Conservation (phyloP, 805 yeast genomes). For the Ogataea angusta region DNA sequence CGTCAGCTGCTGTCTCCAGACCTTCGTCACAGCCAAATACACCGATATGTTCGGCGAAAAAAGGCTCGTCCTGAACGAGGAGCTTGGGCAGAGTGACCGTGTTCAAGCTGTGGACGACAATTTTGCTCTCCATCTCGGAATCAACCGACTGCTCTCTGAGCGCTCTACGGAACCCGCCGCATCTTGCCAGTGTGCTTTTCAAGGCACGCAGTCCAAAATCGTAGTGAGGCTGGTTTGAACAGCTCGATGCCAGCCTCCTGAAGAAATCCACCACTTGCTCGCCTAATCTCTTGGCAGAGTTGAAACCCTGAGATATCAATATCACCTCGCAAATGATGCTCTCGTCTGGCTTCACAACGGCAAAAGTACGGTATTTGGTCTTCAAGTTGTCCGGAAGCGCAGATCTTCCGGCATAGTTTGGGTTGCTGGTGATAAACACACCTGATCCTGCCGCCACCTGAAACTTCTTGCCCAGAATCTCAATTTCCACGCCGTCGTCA, state of each 20-base stretch:
- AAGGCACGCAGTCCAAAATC: slow-evolving; percentile 88
- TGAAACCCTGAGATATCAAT: slow-evolving; percentile 71
- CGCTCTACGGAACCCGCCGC: slow-evolving; percentile 43
- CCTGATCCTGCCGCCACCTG: slow-evolving; percentile 53
- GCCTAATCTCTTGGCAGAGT: slow-evolving; percentile 43
- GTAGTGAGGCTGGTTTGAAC: slow-evolving; percentile 67
- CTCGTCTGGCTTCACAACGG: slow-evolving; percentile 71
- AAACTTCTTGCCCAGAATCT: slow-evolving; percentile 41
- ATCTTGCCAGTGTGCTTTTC: slow-evolving; percentile 59
- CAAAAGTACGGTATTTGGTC: slow-evolving; percentile 69
- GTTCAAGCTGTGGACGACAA: slow-evolving; percentile 51
- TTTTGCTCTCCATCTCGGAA: slow-evolving; percentile 25
- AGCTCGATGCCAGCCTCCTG: slow-evolving; percentile 33
- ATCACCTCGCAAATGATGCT: slow-evolving; percentile 66
- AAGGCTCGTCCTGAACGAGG: slow-evolving; percentile 44
- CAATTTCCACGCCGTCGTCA: slow-evolving; percentile 27
- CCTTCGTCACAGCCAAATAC: slow-evolving; percentile 27
- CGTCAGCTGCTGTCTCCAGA: slow-evolving; percentile 11
- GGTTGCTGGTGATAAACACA: slow-evolving; percentile 87
- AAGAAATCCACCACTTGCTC: slow-evolving; percentile 54
- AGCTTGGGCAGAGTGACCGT: slow-evolving; percentile 70
- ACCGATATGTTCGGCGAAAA: slow-evolving; percentile 31
- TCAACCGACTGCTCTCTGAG: not conserved
- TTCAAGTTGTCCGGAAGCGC: slow-evolving; percentile 82
- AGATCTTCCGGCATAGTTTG: slow-evolving; percentile 80